phyloP scores from a whole-genome alignment of 495 filamentous ascomycete genomes.

The Aspergillus hancockii region DNA sequence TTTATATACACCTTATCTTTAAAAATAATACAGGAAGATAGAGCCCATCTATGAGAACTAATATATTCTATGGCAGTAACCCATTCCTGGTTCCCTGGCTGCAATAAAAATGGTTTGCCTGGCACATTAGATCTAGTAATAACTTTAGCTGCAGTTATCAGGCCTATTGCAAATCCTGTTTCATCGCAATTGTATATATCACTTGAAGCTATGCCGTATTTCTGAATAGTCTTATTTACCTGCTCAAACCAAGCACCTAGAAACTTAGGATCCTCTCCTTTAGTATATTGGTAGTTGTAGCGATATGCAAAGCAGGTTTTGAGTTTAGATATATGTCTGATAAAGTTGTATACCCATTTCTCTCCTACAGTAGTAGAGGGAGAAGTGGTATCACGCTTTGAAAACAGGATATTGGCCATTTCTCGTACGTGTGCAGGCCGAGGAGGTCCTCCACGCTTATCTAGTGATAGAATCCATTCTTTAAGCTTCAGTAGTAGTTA shows the following conservation, averaged over 20 bases:
- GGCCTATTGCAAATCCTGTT: neutral
- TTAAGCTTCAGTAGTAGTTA: too few species aligned
- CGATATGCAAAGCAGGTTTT: too few species aligned
- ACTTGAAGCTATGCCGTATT: neutral
- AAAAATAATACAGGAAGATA: neutral
- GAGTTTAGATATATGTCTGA: too few species aligned
- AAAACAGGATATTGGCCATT: too few species aligned
- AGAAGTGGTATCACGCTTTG: too few species aligned
- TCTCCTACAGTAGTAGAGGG: too few species aligned
- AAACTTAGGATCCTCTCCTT: neutral
- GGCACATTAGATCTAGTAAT: neutral
- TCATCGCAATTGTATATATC: neutral
- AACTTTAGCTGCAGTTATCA: neutral
- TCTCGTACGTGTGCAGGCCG: too few species aligned
- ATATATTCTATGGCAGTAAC: neutral
- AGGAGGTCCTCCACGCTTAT: too few species aligned
- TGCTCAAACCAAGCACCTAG: neutral
- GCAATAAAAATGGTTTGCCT: neutral
- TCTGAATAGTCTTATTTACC: neutral
- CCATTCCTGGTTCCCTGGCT: neutral
- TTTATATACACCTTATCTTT: neutral
- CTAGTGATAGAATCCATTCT: too few species aligned
- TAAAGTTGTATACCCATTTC: too few species aligned
- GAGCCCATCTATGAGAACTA: neutral
- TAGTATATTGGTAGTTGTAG: neutral